Base-by-base conservation (phyloP, 2,329 filamentous ascomycete genomes). In the Amesomyces nigricolor region DNA sequence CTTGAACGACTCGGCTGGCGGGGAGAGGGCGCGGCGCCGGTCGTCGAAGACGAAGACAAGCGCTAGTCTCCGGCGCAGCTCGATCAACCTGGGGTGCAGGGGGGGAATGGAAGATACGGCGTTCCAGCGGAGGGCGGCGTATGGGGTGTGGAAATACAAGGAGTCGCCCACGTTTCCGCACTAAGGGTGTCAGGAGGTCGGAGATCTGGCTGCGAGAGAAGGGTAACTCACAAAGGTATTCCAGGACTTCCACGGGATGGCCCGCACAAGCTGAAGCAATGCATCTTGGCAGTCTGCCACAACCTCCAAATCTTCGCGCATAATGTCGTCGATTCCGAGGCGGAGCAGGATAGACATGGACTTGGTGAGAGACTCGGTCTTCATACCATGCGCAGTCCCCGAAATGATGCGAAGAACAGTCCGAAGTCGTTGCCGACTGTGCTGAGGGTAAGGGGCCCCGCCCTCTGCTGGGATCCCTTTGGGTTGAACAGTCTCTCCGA, bases 61-160 rank as follows among this genome's bases (percentile, higher is more conserved):
- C 3, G 88, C 86, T 7, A 94, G 75, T 35, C 85, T 75, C 10
- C 86, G 78, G 32, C 85, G 79, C 29, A 92, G 72, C 37, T 85
- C 79, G 58, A 86, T 79, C 1, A 80, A 70, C 14, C 69, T 69
- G 0, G 73, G 63, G 3, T 73, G 76, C 5, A 72, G 74, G 9
- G 78, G 71, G 0, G 87, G 82, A 14, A 92, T 75, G 43, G 78
- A 75, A 16, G 76, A 70, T 10, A 90, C 72, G 4, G 85, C 72
- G 44, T 81, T 78, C 53, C 77, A 75, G 52, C 83, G 80, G 2
- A 89, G 71, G 10, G 74, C 64, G 2, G 76, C 68, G 59, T 77
- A 75, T 29, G 67, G 71, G 55, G 85, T 72, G 43, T 72, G 73
- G 17, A 64, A 64, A 60, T 76, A 73, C 4, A 86, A 58, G 5